These are phyloP conservation scores for Ganoderma sp. DNA, from an alignment of 1,284 basidiomycete genomes.

Conservation along the genomic window DNA sequence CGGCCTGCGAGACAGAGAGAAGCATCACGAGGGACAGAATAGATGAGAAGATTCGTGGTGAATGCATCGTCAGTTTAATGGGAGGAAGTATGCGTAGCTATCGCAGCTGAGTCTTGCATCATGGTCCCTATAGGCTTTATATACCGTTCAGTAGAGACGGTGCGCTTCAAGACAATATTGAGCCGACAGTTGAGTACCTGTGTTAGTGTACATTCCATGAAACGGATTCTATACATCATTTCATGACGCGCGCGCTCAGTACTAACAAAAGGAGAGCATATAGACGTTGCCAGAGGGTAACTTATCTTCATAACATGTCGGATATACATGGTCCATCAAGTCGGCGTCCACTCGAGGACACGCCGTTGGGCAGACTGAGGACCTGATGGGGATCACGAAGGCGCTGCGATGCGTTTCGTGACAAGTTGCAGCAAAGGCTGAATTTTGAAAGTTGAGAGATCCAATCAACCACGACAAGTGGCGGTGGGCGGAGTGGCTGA, in stretches of 20 bases:
- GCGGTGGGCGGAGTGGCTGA: neutral
- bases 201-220: neutral
- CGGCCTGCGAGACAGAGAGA: neutral
- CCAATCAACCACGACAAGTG: neutral
- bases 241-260: neutral
- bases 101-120: too few species aligned
- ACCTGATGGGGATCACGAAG: too few species aligned
- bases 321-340: neutral
- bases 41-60: neutral
- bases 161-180: neutral
- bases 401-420: neutral
- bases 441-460: neutral
- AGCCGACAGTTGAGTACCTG: neutral
- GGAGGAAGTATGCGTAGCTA: neutral
- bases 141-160: neutral
- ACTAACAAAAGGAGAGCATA: neutral
- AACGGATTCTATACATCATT: neutral
- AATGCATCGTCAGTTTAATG: neutral
- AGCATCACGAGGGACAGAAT: neutral
- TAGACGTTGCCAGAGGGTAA: neutral
- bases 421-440: neutral
- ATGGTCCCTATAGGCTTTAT: neutral
- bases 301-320: neutral
- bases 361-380: neutral
- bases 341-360: neutral